Percentiles rank a stretch among this genome's conserved stretches.
Evolutionary conservation across 1,139 yeast genomes (phyloP).

Genomic region (Yamadazyma siamensis): DNA sequence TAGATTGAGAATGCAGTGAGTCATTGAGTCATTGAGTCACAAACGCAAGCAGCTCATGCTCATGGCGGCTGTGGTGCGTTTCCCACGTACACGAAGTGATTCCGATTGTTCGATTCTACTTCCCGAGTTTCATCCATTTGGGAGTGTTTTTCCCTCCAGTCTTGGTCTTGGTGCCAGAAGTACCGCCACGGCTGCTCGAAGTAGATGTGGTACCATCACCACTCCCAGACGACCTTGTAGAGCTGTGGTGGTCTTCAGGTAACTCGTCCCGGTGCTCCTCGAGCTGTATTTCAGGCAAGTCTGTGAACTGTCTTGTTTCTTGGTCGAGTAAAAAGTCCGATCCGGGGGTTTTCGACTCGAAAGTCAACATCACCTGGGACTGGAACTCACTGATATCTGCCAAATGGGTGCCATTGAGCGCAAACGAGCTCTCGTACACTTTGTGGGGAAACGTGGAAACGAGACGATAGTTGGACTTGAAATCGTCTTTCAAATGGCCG

Average conservation of each 20-base stretch:
- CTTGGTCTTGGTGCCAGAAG: background rate
- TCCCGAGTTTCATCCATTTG: conserved; percentile 19
- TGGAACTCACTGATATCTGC: conserved; percentile 31
- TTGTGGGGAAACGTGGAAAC: conserved; percentile 43
- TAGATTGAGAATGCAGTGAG: too few species aligned
- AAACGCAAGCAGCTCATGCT: too few species aligned
- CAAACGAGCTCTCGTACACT: conserved; percentile 27
- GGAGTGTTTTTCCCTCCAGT: conserved; percentile 16
- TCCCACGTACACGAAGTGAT: too few species aligned
- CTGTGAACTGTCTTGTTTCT: conserved; percentile 19
- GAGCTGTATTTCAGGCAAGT: conserved; percentile 40
- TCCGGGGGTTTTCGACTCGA: conserved; percentile 22
- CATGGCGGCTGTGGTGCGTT: too few species aligned
- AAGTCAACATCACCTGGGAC: conserved; percentile 33
- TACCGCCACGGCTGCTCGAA: background rate
- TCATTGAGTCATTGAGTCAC: too few species aligned
- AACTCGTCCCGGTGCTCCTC: conserved; percentile 31
- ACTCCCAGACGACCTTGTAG: too few species aligned
- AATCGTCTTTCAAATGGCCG: conserved; percentile 36
- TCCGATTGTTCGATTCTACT: too few species aligned
- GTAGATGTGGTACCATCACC: background rate
- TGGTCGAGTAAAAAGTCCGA: conserved; percentile 20
- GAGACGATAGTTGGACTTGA: conserved; percentile 28
- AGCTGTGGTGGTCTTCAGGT: too few species aligned
- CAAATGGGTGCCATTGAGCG: conserved; percentile 28